Conservation (phyloP, 257 asterid genomes). For the Capsicum pubescens region DNA sequence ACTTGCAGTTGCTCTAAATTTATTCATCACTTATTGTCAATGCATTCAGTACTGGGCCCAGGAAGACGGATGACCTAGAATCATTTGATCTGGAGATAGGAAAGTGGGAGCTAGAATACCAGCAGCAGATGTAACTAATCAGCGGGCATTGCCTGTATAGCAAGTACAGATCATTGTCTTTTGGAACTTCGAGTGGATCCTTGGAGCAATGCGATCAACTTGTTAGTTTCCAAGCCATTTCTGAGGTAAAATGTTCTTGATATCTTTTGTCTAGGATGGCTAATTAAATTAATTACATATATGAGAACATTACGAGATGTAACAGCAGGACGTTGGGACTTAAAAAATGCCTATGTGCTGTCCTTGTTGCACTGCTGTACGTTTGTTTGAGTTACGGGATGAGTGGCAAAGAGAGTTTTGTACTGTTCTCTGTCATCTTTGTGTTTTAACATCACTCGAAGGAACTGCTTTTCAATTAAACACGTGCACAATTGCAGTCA, state of each 20-base stretch:
- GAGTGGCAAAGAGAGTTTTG: neutral
- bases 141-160: neutral
- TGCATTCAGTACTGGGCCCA: neutral
- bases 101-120: neutral
- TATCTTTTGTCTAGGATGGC: neutral
- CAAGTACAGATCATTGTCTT: neutral
- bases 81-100: neutral
- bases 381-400: neutral
- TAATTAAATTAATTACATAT: neutral
- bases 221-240: neutral
- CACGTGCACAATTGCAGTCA: neutral
- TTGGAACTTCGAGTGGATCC: neutral
- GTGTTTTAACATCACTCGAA: neutral
- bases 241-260: neutral
- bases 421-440: neutral
- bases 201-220: neutral
- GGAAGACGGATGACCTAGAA: neutral
- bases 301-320: neutral
- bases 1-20: neutral
- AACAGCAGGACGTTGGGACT: neutral
- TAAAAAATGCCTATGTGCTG: neutral
- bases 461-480: neutral
- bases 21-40: neutral
- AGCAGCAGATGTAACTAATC: neutral
- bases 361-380: neutral